Evolutionary conservation across 495 filamentous ascomycete species (phyloP).

Genomic region (Penicillium canariense): DNA sequence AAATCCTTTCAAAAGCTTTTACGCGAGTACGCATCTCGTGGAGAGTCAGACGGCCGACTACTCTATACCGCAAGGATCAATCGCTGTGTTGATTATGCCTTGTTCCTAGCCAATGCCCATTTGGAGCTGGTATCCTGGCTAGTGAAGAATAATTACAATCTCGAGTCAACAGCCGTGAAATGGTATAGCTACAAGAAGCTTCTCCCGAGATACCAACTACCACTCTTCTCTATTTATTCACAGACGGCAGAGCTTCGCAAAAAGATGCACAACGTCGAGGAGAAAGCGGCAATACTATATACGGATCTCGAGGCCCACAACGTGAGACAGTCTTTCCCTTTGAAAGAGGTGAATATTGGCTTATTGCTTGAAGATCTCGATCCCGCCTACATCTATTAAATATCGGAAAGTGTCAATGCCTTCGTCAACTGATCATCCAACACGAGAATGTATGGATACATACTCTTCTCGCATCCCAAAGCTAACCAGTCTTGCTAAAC

Average conservation of each 20-base stretch:
- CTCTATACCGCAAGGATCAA: conserved; percentile 15
- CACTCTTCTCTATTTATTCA: conserved; percentile 2
- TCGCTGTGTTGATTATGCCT: conserved; percentile 10
- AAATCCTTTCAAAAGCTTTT: conserved; percentile 3
- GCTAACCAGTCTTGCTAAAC: no score
- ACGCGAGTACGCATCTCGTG: conserved; percentile 8
- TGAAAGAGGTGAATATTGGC: no score
- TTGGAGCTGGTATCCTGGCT: conserved; percentile 18
- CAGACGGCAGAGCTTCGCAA: conserved; percentile 9
- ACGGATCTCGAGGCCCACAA: conserved; percentile 13
- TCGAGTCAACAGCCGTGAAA: conserved; percentile 12
- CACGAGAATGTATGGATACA: no score
- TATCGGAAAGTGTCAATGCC: no score
- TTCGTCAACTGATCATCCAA: no score
- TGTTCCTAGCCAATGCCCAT: conserved; percentile 17
- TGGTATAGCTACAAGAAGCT: conserved; percentile 17
- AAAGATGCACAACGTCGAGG: conserved; percentile 3
- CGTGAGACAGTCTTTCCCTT: no score
- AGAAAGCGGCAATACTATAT: conserved; percentile 12
- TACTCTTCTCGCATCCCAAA: no score
- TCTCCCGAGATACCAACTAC: conserved; percentile 7
- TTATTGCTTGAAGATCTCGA: no score
- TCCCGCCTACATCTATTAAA: no score
- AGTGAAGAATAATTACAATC: conserved; percentile 11
- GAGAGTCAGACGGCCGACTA: conserved; percentile 14